Evolutionary conservation across 148 eudicot genomes (phyloP), one percentile per base, ranked within the genome.

Genomic region (Rheum nobile): DNA sequence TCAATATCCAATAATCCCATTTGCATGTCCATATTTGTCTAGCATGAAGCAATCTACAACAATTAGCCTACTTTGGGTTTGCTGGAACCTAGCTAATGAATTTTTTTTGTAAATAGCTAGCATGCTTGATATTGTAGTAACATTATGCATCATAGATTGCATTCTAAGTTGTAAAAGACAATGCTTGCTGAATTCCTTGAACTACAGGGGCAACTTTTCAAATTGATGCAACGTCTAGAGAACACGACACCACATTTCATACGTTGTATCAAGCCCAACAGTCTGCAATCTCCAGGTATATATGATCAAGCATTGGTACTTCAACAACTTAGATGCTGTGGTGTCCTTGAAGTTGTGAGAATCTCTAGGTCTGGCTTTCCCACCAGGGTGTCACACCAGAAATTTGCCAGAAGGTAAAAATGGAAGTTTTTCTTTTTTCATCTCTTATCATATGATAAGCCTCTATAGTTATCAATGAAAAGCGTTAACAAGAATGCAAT

Each of bases 221-320:
- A 95, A 80, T 75, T 95, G 83, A 95, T 95, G 99, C 89, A 92
- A 78, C 96, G 97, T 46, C 80, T 95, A 42, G 99, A 89, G 84
- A 87, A 78, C 79, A 92, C 99, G 65, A 91, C 99, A 5, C 94
- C 99, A 38, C 99, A 95, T 84, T 95, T 92, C 81, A 90, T 95
- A 74, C 92, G 99, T 75, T 95, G 99, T 83, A 92, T 95, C 82
- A 95, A 95, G 88, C 93, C 99, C 79, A 95, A 95, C 84, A 88
- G 85, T 77, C 75, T 81, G 48, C 93, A 95, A 77, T 87, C 91
- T 77, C 92, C 99, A 71, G 96, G 94, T 73, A 83, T 75, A 21
- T 95, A 88, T 75, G 90, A 91, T 65, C 93, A 95, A 85, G 84
- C 81, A 72, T 87, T 95, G 52, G 96, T 91, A 21, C 75, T 91